These are phyloP conservation scores for Fusarium sp. DNA, from an alignment of 2,329 filamentous ascomycete species.

Conservation along the genomic window DNA sequence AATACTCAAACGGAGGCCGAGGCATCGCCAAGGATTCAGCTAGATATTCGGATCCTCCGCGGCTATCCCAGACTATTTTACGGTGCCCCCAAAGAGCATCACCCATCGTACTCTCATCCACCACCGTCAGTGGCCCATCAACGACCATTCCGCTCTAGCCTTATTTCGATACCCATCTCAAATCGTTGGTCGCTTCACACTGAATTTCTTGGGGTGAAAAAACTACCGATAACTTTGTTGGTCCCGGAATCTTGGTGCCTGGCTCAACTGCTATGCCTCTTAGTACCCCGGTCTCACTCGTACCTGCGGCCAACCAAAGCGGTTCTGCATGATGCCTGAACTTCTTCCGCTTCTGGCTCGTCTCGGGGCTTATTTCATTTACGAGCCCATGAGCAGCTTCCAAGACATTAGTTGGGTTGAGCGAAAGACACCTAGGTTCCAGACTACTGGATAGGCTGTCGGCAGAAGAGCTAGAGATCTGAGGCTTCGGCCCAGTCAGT, in stretches of 20 bases:
- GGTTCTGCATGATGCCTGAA: neutral
- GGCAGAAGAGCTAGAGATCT: neutral
- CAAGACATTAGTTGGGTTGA: neutral
- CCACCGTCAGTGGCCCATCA: constrained; percentile 11
- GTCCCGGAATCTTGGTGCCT: neutral
- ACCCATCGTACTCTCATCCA: neutral
- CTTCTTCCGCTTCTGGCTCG: neutral
- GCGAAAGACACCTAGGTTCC: neutral
- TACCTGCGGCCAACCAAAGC: neutral
- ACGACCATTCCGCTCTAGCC: constrained; percentile 18
- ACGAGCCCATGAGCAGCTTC: neutral
- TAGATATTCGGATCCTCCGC: constrained; percentile 13
- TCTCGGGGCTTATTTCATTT: neutral
- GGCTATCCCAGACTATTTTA: neutral
- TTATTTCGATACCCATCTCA: neutral
- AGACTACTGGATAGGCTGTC: neutral
- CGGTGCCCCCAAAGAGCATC: neutral
- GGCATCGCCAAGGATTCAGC: neutral
- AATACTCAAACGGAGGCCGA: neutral
- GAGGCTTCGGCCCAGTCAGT: neutral
- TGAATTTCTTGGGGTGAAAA: neutral
- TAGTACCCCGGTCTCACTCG: neutral
- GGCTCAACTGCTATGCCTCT: neutral
- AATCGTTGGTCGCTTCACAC: neutral
- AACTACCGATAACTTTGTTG: neutral